phyloP scores from a whole-genome alignment of 306 rosid genomes.

The Corylus avellana region DNA sequence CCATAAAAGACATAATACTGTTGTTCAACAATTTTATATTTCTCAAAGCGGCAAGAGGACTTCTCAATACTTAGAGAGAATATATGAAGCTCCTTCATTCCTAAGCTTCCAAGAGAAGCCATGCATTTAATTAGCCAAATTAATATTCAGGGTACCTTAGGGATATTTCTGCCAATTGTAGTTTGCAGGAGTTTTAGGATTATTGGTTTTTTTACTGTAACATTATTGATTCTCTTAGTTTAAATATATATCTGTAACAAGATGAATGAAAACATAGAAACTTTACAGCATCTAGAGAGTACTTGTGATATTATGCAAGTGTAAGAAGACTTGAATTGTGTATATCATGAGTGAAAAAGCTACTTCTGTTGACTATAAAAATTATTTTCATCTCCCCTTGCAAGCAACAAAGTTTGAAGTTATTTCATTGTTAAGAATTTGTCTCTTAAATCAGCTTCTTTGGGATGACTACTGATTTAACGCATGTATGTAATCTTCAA shows the following conservation, averaged over 20 bases:
- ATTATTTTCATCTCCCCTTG: background rate
- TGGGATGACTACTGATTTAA: too few relatives aligned
- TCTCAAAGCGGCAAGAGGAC: background rate
- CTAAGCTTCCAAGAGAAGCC: background rate
- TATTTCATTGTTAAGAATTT: background rate
- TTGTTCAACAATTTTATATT: background rate
- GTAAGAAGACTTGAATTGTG: background rate
- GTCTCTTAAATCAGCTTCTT: background rate
- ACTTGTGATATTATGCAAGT: background rate
- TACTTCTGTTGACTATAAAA: background rate
- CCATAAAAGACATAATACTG: background rate
- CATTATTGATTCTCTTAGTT: background rate
- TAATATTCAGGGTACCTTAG: background rate
- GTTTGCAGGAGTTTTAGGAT: background rate
- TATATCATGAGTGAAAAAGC: background rate
- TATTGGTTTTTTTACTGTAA: background rate
- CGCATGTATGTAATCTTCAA: background rate
- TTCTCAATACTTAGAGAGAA: background rate
- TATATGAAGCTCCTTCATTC: background rate
- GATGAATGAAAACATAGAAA: background rate
- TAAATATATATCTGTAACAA: background rate
- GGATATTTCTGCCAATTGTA: background rate
- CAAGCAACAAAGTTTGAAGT: background rate
- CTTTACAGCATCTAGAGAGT: background rate
- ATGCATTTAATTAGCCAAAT: background rate